Percentiles rank a stretch among this genome's conserved stretches.
Evolutionary conservation across 371 early-diverging fungal species (phyloP).

Genomic region (Mortierella sp.): DNA sequence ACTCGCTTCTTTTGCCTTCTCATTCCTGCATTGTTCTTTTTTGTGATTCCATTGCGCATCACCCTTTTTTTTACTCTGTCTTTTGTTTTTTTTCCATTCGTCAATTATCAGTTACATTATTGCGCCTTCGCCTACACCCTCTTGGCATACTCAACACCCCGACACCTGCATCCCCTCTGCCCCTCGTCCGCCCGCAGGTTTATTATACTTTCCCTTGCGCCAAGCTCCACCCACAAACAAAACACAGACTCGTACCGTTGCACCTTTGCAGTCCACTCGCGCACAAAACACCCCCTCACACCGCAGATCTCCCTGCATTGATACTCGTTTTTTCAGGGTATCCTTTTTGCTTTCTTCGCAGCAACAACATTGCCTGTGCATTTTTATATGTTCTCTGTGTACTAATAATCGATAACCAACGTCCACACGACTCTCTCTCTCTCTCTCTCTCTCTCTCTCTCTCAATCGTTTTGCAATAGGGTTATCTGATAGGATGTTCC

Average conservation of each 20-base stretch:
- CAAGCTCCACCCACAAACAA: background rate
- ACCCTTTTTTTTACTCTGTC: background rate
- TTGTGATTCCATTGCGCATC: background rate
- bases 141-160: background rate
- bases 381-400: background rate
- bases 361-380: background rate
- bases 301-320: background rate
- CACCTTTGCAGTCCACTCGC: background rate
- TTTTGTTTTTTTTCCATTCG: background rate
- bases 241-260: background rate
- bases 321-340: background rate
- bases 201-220: background rate
- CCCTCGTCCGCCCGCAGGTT: background rate
- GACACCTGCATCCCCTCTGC: background rate
- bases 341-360: background rate
- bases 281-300: background rate
- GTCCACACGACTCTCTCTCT: no score
- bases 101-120: background rate
- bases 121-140: background rate
- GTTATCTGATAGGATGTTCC: slow-evolving; percentile 25
- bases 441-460: no score
- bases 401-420: background rate
- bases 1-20: background rate
- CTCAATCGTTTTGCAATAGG: slow-evolving; percentile 15
- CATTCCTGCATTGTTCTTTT: background rate